Percentiles rank a stretch among this genome's conserved stretches.
phyloP scores from a whole-genome alignment of 345 rosid species.

The Melaleuca alternifolia region DNA sequence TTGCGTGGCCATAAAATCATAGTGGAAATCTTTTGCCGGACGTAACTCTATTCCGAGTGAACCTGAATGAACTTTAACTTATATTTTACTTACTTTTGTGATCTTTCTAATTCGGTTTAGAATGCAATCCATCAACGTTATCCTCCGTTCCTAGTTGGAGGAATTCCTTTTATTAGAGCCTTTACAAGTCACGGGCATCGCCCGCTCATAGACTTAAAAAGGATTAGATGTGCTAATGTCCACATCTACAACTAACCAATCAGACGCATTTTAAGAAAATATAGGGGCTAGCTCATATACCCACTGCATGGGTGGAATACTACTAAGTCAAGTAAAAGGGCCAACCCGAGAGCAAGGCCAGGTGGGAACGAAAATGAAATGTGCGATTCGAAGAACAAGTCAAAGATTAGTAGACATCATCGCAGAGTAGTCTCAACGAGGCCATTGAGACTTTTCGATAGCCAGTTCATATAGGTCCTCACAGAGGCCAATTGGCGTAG shows the following conservation, averaged over 20 bases:
- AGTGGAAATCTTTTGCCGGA: no score
- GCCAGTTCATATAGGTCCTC: not conserved
- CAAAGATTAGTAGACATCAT: not conserved
- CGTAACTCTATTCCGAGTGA: no score
- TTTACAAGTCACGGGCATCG: not conserved
- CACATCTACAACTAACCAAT: not conserved
- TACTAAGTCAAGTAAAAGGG: conserved; percentile 10
- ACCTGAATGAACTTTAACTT: no score
- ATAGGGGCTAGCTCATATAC: not conserved
- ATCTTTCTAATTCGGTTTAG: no score
- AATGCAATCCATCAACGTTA: no score
- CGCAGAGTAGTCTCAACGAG: not conserved
- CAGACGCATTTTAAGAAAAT: not conserved
- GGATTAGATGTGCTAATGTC: not conserved
- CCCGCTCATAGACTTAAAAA: not conserved
- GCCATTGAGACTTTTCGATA: not conserved
- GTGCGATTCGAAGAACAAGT: conserved; percentile 1
- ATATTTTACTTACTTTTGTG: no score
- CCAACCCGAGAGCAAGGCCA: conserved; percentile 8
- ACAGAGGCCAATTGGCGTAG: not conserved
- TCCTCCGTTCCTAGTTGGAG: not conserved
- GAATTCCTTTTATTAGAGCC: not conserved
- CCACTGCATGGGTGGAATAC: conserved; percentile 5
- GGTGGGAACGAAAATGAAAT: not conserved
- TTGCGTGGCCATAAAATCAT: no score